A percentile compares a stretch with the other conserved stretches of the same genome.
Evolutionary conservation across 2,329 filamentous ascomycete species (phyloP).

Genomic region (Tolypocladium tropicale): DNA sequence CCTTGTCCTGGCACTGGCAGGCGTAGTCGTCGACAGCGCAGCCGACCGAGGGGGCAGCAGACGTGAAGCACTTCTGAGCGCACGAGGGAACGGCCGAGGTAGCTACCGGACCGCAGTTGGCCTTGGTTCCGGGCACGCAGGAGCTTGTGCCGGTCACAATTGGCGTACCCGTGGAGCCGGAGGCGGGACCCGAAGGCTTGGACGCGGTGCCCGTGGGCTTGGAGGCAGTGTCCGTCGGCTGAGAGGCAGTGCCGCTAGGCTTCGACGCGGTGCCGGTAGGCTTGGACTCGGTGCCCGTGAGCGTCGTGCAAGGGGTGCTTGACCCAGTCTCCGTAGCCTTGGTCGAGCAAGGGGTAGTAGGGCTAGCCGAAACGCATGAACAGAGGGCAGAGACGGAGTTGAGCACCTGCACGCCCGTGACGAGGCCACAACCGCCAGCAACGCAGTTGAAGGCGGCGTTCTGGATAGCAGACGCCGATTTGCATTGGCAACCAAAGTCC

Average conservation of each 20-base stretch:
- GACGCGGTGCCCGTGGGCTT: too few species aligned
- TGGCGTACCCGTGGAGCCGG: not conserved
- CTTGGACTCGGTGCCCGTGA: not conserved
- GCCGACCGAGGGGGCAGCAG: constrained; percentile 12
- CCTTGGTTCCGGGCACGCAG: constrained; percentile 6
- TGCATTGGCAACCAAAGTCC: constrained; percentile 16
- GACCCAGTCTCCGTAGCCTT: not conserved
- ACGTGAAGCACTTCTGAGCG: constrained; percentile 16
- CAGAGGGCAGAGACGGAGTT: constrained; percentile 11
- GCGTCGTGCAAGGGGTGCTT: not conserved
- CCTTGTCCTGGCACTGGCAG: constrained; percentile 16
- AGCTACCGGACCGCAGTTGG: constrained; percentile 15
- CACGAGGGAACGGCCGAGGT: constrained; percentile 14
- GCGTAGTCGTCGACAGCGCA: constrained; percentile 15
- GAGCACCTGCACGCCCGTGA: constrained; percentile 7
- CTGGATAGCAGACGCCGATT: constrained; percentile 11
- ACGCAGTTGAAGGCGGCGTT: constrained; percentile 10
- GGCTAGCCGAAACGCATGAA: constrained; percentile 12
- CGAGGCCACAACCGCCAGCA: constrained; percentile 9
- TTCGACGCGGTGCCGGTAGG: too few species aligned
- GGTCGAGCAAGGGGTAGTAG: constrained; percentile 5
- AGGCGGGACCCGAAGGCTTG: not conserved
- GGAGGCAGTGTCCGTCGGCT: too few species aligned
- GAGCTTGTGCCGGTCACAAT: not conserved
- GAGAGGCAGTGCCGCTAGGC: too few species aligned